Base-by-base conservation (phyloP, 306 rosid genomes). In the Cicer bijugum region DNA sequence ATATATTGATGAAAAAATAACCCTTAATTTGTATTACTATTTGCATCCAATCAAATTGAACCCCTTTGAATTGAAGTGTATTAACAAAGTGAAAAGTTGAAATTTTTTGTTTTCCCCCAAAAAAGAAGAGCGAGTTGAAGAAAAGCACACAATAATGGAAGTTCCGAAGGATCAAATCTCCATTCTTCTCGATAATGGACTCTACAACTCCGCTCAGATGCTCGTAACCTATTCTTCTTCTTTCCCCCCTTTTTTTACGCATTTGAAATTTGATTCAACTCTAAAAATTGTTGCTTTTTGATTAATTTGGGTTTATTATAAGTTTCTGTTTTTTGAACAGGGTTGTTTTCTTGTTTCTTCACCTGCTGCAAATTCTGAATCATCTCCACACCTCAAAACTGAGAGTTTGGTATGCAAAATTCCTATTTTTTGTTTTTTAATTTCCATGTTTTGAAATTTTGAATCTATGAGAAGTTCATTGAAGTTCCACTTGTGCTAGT, bases 291-390 rank as follows among this genome's bases (percentile, higher is more conserved):
- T 42, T 59, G 8, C 37, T 59, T 85, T 71, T 66, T 51, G 1
- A n/a, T 46, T 35, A n/a, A 9, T 15, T 10, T 71, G 10, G 23
- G 47, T 38, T 52, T 82, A 71, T 69, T 62, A 6, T 0, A 17
- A 47, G 51, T 82, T 82, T 5, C 6, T 53, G 35, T 63, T 67
- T 67, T 46, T 16, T 72, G 66, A 16, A 79, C 71, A 95, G 99
- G 88, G 93, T 81, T 91, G 83, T 79, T 95, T 95, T 86, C 97
- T 91, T n/a, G 97, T 90, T 85, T 95, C 99, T 1, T 95, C 99
- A 9, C 91, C 97, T 37, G 87, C 95, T 63, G 89, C 89, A 15
- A 91, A 87, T 82, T 89, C 92, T 70, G 99, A 95, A 77, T 75
- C 88, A 56, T 75, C 61, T 59, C 90, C 90, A 2, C 91, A 84